These are phyloP conservation scores for Ostreobium quekettii DNA, from an alignment of 139 green algal species.

Conservation along the genomic window DNA sequence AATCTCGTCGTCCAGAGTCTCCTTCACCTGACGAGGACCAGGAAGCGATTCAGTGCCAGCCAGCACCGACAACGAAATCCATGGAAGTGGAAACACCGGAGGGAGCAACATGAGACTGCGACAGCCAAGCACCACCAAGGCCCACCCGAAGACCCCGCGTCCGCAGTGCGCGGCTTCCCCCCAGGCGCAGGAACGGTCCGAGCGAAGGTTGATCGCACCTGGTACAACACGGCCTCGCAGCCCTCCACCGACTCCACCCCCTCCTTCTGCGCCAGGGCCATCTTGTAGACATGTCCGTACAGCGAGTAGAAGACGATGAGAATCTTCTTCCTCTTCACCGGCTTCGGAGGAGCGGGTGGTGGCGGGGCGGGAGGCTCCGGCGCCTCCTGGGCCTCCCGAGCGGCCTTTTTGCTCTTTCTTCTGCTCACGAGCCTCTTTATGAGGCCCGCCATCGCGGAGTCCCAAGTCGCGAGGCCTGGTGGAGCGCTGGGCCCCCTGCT, in stretches of 20 bases:
- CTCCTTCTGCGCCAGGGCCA: conserved; percentile 47
- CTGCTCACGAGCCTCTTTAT: no score
- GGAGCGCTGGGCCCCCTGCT: no score
- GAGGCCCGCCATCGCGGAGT: no score
- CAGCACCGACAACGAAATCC: no score
- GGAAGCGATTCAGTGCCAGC: no score
- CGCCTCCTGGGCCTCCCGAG: no score
- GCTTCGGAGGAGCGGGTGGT: no score
- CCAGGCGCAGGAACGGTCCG: background rate
- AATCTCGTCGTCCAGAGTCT: background rate
- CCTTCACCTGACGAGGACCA: no score
- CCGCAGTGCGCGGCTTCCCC: background rate
- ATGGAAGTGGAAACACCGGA: background rate
- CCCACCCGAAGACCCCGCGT: background rate
- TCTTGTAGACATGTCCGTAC: conserved; percentile 54
- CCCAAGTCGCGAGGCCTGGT: no score
- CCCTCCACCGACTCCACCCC: conserved; percentile 57
- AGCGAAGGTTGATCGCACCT: conserved; percentile 26
- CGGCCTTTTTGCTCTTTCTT: no score
- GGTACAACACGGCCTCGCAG: conserved; percentile 45
- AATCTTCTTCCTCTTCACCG: no score
- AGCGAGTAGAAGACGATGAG: conserved; percentile 28
- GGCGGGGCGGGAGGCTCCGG: no score
- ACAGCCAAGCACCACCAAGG: background rate
- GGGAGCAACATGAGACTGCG: background rate